A percentile compares a stretch with the other conserved stretches of the same genome.
These are phyloP conservation scores for Handroanthus guayacan DNA, from an alignment of 257 asterid genomes.

Conservation along the genomic window DNA sequence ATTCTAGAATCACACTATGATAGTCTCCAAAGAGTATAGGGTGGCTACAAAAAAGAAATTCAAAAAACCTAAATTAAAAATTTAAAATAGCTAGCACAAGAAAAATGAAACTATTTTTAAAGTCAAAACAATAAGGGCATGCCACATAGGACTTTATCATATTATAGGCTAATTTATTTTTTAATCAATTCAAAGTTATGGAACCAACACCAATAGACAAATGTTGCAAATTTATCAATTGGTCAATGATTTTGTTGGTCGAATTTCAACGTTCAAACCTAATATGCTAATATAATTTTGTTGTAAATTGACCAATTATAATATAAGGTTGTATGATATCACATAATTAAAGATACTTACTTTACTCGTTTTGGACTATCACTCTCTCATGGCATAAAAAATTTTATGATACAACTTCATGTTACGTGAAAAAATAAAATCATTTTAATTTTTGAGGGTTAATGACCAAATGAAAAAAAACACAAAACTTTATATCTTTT, in stretches of 20 bases:
- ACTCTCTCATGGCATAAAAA: background rate
- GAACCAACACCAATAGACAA: background rate
- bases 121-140: background rate
- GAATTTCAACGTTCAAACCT: background rate
- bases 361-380: background rate
- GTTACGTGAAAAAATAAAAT: background rate
- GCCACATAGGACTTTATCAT: conserved; percentile 3
- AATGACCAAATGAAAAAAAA: too few species aligned
- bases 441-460: too few species aligned
- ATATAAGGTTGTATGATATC: background rate
- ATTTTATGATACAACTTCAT: background rate
- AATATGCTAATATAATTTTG: background rate
- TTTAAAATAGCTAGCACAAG: background rate
- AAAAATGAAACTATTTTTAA: background rate
- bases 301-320: conserved; percentile 6
- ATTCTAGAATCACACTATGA: background rate
- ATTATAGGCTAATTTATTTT: background rate
- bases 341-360: background rate
- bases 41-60: background rate
- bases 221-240: background rate
- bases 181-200: background rate
- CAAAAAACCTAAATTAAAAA: background rate
- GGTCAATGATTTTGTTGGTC: conserved; percentile 3
- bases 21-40: background rate
- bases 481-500: too few species aligned